Conservation (phyloP, 225 moss, liverwort and hornwort genomes). For the Straminergon stramineum region DNA sequence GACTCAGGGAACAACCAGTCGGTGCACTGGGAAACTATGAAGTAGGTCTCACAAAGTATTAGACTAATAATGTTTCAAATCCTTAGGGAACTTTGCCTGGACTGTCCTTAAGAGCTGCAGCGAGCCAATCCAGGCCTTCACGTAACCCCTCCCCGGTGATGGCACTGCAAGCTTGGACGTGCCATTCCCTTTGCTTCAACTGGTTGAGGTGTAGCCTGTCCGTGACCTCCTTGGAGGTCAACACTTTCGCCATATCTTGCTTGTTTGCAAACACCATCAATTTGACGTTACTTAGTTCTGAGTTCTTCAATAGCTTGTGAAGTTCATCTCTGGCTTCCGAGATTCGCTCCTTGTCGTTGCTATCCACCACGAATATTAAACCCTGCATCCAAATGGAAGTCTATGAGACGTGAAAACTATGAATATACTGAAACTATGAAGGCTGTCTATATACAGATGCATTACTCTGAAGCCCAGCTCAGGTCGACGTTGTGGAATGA, state of each 20-base stretch:
- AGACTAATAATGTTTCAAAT: not conserved
- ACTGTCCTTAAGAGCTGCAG: conserved; percentile 20
- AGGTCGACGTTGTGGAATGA: not conserved
- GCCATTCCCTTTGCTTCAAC: conserved; percentile 38
- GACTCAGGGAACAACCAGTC: not conserved
- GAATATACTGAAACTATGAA: not conserved
- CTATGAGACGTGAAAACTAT: not conserved
- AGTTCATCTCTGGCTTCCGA: conserved; percentile 61
- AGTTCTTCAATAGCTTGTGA: conserved; percentile 36
- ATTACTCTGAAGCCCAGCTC: not conserved
- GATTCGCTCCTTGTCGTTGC: conserved; percentile 53
- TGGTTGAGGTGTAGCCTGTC: conserved; percentile 40
- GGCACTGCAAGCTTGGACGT: conserved; percentile 58
- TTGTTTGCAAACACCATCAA: conserved; percentile 66
- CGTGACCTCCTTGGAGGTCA: conserved; percentile 38
- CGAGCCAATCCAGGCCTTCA: conserved; percentile 40
- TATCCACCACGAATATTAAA: conserved; percentile 59
- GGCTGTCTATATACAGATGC: not conserved
- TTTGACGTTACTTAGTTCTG: conserved; percentile 25
- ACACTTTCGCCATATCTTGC: conserved; percentile 37
- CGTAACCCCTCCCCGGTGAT: conserved; percentile 47
- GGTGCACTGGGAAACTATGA: not conserved
- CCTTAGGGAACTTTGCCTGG: not conserved
- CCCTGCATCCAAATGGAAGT: conserved; percentile 22
- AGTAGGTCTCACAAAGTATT: not conserved